Percentiles rank a stretch among this genome's conserved stretches.
These are phyloP conservation scores for Neonectria ditissima DNA, from an alignment of 2,329 filamentous ascomycete species.

Conservation along the genomic window DNA sequence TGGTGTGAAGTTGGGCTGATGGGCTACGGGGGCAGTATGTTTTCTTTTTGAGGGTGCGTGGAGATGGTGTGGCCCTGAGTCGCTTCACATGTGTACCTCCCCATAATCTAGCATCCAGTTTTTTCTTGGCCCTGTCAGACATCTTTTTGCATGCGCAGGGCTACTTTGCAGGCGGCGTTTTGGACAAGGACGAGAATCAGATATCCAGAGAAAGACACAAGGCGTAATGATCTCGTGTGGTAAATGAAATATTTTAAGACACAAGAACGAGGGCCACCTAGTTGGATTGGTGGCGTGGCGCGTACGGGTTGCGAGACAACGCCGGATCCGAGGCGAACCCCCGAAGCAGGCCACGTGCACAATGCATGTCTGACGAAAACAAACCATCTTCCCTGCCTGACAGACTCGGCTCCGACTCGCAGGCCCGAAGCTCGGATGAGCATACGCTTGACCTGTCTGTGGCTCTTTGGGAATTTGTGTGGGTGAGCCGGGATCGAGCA, in stretches of 20 bases:
- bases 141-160: not conserved
- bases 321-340: not conserved
- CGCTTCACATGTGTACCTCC: not conserved
- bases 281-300: not conserved
- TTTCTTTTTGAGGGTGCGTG: not conserved
- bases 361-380: not conserved
- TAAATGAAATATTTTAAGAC: not conserved
- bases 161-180: not conserved
- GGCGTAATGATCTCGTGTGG: not conserved
- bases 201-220: constrained; percentile 1
- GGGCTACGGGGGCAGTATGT: not conserved
- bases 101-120: not conserved
- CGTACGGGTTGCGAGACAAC: not conserved
- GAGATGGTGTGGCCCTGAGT: constrained; percentile 9
- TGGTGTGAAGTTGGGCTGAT: constrained; percentile 41
- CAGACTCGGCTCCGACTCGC: constrained; percentile 22
- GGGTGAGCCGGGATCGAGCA: not conserved
- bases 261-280: not conserved
- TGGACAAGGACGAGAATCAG: not conserved
- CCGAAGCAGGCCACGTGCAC: constrained; percentile 12
- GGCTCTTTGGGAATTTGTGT: not conserved
- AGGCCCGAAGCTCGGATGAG: constrained; percentile 18
- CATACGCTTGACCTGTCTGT: not conserved
- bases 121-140: not conserved
- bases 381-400: not conserved